Percentiles rank a stretch among this genome's conserved stretches.
Evolutionary conservation across 768 basidiomycete genomes (phyloP).

Genomic region (Rickenella mellea): DNA sequence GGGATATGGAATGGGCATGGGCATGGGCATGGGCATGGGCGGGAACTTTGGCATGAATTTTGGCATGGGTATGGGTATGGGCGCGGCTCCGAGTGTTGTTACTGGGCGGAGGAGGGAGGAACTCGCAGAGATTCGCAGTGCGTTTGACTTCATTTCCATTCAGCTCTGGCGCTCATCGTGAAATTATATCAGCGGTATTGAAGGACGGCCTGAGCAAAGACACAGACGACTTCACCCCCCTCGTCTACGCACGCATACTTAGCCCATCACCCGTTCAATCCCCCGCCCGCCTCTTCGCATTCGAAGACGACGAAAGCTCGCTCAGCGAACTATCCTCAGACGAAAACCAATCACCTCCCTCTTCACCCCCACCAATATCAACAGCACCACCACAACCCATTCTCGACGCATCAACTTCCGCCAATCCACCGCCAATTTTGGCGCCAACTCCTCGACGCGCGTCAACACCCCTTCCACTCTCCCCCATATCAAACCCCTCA

Average conservation of each 20-base stretch:
- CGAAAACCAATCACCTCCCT: slow-evolving; percentile 15
- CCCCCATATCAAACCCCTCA: slow-evolving; percentile 48
- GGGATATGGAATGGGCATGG: too few species aligned
- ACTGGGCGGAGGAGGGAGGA: slow-evolving; percentile 62
- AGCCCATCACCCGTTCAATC: neutral
- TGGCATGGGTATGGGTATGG: too few species aligned
- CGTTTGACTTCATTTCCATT: too few species aligned
- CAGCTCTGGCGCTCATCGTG: too few species aligned
- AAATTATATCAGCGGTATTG: slow-evolving; percentile 57
- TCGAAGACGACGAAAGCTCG: slow-evolving; percentile 22
- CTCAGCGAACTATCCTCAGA: slow-evolving; percentile 18
- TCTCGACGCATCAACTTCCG: neutral
- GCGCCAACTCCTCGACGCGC: slow-evolving; percentile 15
- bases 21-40: too few species aligned
- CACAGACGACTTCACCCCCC: slow-evolving; percentile 43
- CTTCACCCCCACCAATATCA: slow-evolving; percentile 5
- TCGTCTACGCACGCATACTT: slow-evolving; percentile 29
- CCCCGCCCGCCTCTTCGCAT: slow-evolving; percentile 16
- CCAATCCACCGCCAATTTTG: slow-evolving; percentile 6
- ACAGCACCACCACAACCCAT: slow-evolving; percentile 5
- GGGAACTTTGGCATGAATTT: too few species aligned
- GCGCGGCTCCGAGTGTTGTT: too few species aligned
- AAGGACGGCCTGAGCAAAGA: slow-evolving; percentile 47
- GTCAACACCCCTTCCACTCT: slow-evolving; percentile 39
- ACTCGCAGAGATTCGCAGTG: slow-evolving; percentile 58